Percentiles rank a stretch among this genome's conserved stretches.
phyloP scores from a whole-genome alignment of 768 basidiomycete species.

The Boletus sp. region DNA sequence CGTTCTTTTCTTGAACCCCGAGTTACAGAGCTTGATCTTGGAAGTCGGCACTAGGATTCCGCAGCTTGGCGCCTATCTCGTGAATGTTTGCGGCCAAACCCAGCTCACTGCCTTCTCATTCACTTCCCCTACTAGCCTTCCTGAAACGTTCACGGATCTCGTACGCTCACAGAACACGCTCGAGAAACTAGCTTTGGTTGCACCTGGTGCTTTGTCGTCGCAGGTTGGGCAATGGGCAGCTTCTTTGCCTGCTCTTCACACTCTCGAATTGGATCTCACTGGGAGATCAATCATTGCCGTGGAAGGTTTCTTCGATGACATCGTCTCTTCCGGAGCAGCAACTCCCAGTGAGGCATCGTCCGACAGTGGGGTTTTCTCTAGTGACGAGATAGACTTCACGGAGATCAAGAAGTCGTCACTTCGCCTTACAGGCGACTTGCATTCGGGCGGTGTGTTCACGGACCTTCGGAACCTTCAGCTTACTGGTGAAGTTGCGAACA shows the following conservation, averaged over 20 bases:
- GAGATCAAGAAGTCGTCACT: constrained; percentile 69
- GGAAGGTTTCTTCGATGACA: constrained; percentile 78
- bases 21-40: constrained; percentile 55
- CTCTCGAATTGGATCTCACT: constrained; percentile 67
- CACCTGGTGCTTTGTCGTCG: constrained; percentile 71
- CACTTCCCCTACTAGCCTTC: constrained; percentile 63
- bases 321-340: constrained; percentile 62
- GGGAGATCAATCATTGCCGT: constrained; percentile 64
- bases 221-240: constrained; percentile 73
- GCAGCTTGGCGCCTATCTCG: constrained; percentile 60
- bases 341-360: constrained; percentile 69
- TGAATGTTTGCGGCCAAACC: constrained; percentile 59
- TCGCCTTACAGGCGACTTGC: constrained; percentile 59
- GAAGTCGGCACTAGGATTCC: constrained; percentile 58
- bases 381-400: constrained; percentile 73
- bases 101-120: constrained; percentile 67
- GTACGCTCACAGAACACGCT: constrained; percentile 55
- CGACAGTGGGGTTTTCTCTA: constrained; percentile 77
- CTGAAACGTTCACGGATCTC: constrained; percentile 67
- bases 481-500: constrained; percentile 66
- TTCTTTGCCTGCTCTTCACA: constrained; percentile 56
- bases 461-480: constrained; percentile 59
- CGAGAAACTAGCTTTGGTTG: constrained; percentile 62
- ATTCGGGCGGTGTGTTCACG: constrained; percentile 53
- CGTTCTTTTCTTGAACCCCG: constrained; percentile 62